A percentile compares a stretch with the other conserved stretches of the same genome.
Conservation (phyloP, 495 filamentous ascomycete genomes). For the Aspergillus nidulans region DNA sequence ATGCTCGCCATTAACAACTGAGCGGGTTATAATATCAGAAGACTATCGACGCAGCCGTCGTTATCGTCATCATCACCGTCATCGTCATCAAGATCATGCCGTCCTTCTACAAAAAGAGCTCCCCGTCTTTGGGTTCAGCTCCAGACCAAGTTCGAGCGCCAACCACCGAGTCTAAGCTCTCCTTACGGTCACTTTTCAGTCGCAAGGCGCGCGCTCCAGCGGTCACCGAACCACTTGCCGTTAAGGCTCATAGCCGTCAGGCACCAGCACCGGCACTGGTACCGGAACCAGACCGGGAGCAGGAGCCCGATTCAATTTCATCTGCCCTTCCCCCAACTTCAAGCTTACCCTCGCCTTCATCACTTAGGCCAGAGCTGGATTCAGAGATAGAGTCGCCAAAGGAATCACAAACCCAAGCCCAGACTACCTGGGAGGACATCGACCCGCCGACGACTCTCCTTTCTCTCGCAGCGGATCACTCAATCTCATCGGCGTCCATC, state of each 20-base stretch:
- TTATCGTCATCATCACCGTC: not conserved
- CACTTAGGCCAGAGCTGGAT: too few relatives aligned
- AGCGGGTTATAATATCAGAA: not conserved
- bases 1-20: too few relatives aligned
- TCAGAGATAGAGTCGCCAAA: not conserved
- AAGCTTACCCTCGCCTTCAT: too few relatives aligned
- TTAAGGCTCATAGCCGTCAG: not conserved
- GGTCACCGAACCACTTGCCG: not conserved
- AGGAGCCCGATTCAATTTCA: not conserved
- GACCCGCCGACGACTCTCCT: slow-evolving; percentile 8
- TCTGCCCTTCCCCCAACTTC: not conserved
- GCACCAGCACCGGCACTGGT: not conserved
- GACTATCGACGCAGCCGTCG: not conserved
- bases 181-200: not conserved
- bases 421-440: slow-evolving; percentile 16
- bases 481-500: not conserved
- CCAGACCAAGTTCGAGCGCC: not conserved
- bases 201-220: not conserved
- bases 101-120: not conserved
- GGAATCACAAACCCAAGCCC: not conserved
- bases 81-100: not conserved
- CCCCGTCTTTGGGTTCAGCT: not conserved
- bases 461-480: not conserved
- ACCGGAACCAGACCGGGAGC: too few relatives aligned
- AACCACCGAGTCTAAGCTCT: not conserved